phyloP scores from a whole-genome alignment of 257 asterid genomes.

The Scutellaria minor region DNA sequence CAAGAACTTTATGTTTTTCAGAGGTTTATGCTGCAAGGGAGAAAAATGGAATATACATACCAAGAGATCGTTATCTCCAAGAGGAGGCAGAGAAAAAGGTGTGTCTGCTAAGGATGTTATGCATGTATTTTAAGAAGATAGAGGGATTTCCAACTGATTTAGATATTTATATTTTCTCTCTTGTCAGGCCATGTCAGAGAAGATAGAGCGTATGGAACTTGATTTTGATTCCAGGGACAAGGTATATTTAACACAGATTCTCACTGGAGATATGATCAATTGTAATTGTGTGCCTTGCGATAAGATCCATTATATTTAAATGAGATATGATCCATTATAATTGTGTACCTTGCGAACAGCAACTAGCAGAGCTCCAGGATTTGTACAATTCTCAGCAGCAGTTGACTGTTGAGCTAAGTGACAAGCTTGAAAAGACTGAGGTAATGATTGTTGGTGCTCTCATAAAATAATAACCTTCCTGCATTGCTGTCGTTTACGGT shows the following conservation, averaged over 20 bases:
- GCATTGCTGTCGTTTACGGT: constrained; percentile 26
- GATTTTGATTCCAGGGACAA: constrained; percentile 89
- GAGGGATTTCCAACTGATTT: constrained; percentile 17
- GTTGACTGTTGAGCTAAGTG: constrained; percentile 67
- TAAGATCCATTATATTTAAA: not conserved
- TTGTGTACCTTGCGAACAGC: constrained; percentile 56
- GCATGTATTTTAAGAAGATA: constrained; percentile 14
- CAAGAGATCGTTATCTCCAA: constrained; percentile 93
- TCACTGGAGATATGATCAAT: not conserved
- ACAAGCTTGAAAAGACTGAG: constrained; percentile 91
- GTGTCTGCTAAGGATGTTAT: constrained; percentile 12
- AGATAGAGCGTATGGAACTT: constrained; percentile 94
- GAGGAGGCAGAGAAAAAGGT: constrained; percentile 99
- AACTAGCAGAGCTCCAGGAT: constrained; percentile 83
- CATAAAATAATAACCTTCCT: not conserved
- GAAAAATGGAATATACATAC: constrained; percentile 97
- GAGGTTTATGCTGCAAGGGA: constrained; percentile 99
- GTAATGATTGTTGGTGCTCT: constrained; percentile 39
- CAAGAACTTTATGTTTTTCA: constrained; percentile 40
- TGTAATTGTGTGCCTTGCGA: constrained; percentile 27
- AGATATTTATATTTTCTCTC: constrained; percentile 18
- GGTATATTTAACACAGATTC: constrained; percentile 51
- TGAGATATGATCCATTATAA: constrained; percentile 13
- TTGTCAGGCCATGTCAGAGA: constrained; percentile 91
- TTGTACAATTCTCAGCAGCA: constrained; percentile 80